phyloP scores from a whole-genome alignment of 2,329 filamentous ascomycete genomes.

The Davidsoniella neocaledoniae region DNA sequence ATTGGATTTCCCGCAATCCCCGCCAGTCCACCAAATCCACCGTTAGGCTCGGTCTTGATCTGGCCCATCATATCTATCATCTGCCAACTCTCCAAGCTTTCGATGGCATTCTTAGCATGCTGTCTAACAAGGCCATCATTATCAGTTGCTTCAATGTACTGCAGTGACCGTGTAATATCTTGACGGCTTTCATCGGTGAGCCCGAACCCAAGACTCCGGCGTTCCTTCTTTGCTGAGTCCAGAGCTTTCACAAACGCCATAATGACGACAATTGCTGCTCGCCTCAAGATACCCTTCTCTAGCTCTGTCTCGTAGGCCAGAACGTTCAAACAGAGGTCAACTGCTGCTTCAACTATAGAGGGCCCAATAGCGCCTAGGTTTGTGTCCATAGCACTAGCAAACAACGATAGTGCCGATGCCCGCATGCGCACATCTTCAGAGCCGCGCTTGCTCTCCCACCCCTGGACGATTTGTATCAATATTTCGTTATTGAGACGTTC shows the following conservation, averaged over 20 bases:
- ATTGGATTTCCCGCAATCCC: conserved; percentile 14
- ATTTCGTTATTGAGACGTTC: conserved; percentile 31
- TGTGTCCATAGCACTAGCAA: conserved; percentile 42
- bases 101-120: conserved; percentile 49
- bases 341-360: conserved; percentile 32
- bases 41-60: conserved; percentile 19
- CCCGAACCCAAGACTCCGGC: conserved; percentile 33
- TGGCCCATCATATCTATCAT: conserved; percentile 32
- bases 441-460: conserved; percentile 50
- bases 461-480: conserved; percentile 42
- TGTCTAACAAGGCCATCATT: conserved; percentile 50
- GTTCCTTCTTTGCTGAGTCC: conserved; percentile 31
- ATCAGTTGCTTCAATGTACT: conserved; percentile 49
- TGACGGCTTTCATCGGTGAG: conserved; percentile 37
- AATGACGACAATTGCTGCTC: conserved; percentile 48
- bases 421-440: conserved; percentile 55
- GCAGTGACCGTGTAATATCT: conserved; percentile 44
- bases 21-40: conserved; percentile 20
- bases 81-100: conserved; percentile 47
- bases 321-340: conserved; percentile 47
- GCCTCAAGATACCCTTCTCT: conserved; percentile 46
- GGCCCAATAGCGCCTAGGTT: conserved; percentile 40
- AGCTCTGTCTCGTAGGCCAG: conserved; percentile 43
- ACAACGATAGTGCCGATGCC: conserved; percentile 49
- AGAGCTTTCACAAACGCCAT: conserved; percentile 44